phyloP scores from a whole-genome alignment of 2,329 filamentous ascomycete genomes.

The Zymoseptoria tritici region DNA sequence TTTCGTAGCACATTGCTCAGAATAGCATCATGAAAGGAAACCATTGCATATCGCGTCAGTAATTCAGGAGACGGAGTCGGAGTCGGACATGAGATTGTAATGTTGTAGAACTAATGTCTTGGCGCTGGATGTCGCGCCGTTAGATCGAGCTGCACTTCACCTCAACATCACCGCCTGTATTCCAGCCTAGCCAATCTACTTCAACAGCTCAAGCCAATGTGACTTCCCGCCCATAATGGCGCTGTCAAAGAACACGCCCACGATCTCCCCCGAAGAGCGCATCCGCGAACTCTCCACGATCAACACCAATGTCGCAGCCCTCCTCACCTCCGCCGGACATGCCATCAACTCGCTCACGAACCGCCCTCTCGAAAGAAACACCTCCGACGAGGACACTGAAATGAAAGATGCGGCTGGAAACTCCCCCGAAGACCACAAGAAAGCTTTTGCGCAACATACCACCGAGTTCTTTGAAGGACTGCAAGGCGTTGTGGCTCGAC shows the following conservation, averaged over 20 bases:
- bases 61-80: not conserved
- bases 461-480: constrained; percentile 63
- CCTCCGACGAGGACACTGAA: constrained; percentile 23
- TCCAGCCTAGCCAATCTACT: too few species aligned
- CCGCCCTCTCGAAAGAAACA: constrained; percentile 29
- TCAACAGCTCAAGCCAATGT: not conserved
- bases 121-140: not conserved
- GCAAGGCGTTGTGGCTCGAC: constrained; percentile 64
- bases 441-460: constrained; percentile 49
- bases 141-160: not conserved
- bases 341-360: constrained; percentile 59
- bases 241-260: constrained; percentile 4
- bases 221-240: constrained; percentile 7
- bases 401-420: constrained; percentile 40
- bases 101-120: too few species aligned
- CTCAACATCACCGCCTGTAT: not conserved
- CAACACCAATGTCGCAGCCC: constrained; percentile 52
- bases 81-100: too few species aligned
- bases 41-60: not conserved
- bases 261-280: constrained; percentile 63
- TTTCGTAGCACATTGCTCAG: not conserved
- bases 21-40: not conserved
- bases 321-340: constrained; percentile 53
- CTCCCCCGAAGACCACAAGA: constrained; percentile 45
- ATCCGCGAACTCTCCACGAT: constrained; percentile 74